These are phyloP conservation scores for Hymenoscyphus fructigenus DNA, from an alignment of 2,329 filamentous ascomycete genomes.

Conservation along the genomic window DNA sequence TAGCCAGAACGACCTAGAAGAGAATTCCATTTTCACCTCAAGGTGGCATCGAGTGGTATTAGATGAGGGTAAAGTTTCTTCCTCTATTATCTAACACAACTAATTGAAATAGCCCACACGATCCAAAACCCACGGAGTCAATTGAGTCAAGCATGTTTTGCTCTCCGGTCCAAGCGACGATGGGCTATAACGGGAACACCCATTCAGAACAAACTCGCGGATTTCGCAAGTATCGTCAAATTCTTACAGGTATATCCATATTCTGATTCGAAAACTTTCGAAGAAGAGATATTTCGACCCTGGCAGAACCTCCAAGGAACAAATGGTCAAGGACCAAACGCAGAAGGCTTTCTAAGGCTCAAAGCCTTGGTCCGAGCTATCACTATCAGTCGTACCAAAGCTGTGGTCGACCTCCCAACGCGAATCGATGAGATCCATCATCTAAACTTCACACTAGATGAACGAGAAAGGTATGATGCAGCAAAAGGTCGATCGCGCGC, in stretches of 20 bases:
- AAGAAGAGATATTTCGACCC: slow-evolving; percentile 35
- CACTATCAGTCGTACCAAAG: slow-evolving; percentile 11
- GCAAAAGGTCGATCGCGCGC: slow-evolving; percentile 1
- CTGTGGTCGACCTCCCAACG: slow-evolving; percentile 11
- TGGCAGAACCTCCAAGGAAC: slow-evolving; percentile 10
- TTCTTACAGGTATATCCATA: slow-evolving; percentile 24
- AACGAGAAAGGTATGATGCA: slow-evolving; percentile 12
- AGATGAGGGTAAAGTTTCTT: slow-evolving; percentile 43
- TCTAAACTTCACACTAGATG: slow-evolving; percentile 12
- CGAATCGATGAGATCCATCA: slow-evolving; percentile 8
- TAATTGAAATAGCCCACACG: slow-evolving; percentile 43
- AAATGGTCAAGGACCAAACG: not conserved
- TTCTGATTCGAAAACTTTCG: slow-evolving; percentile 19
- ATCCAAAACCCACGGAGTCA: slow-evolving; percentile 50
- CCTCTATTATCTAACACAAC: not conserved
- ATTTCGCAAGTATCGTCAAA: slow-evolving; percentile 35
- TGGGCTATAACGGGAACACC: slow-evolving; percentile 31
- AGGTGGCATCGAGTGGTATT: slow-evolving; percentile 45
- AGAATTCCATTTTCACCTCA: slow-evolving; percentile 36
- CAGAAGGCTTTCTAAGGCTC: slow-evolving; percentile 12
- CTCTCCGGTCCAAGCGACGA: slow-evolving; percentile 44
- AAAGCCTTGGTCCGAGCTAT: slow-evolving; percentile 7
- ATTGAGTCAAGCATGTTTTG: slow-evolving; percentile 43
- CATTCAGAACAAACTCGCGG: slow-evolving; percentile 37
- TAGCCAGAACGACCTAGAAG: not conserved